Evolutionary conservation across 208 protist species (phyloP).

Genomic region (Ichthyophonus hoferi): DNA sequence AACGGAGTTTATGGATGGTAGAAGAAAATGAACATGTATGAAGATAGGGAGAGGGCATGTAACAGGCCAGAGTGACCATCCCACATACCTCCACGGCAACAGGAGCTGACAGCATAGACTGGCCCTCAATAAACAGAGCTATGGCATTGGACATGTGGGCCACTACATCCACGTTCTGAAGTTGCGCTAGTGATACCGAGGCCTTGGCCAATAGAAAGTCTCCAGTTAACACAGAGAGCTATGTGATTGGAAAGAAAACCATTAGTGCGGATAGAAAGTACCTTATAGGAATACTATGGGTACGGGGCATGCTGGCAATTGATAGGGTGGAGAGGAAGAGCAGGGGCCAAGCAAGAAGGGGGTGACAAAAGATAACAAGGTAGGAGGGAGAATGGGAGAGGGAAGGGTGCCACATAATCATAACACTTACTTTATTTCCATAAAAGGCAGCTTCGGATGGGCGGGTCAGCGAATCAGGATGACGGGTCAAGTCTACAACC

Average conservation of each 20-base stretch:
- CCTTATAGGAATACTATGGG: neutral
- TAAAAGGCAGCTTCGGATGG: neutral
- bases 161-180: conserved; percentile 74
- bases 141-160: conserved; percentile 63
- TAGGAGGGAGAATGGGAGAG: neutral
- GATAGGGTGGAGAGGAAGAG: neutral
- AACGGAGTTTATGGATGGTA: too few relatives aligned
- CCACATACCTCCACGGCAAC: too few relatives aligned
- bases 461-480: neutral
- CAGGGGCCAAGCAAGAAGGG: neutral
- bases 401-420: neutral
- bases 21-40: too few relatives aligned
- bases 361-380: neutral
- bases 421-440: conserved; percentile 8
- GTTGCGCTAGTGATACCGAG: conserved; percentile 73
- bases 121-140: neutral
- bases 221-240: conserved; percentile 76
- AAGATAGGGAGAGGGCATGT: too few relatives aligned
- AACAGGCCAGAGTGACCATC: too few relatives aligned
- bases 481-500: conserved; percentile 77
- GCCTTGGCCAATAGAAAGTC: conserved; percentile 83
- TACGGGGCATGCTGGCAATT: neutral
- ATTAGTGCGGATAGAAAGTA: too few relatives aligned
- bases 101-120: neutral
- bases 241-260: too few relatives aligned